A percentile compares a stretch with the other conserved stretches of the same genome.
Conservation (phyloP, 306 rosid genomes). For the barrel medic (Medicago truncatula) region DNA sequence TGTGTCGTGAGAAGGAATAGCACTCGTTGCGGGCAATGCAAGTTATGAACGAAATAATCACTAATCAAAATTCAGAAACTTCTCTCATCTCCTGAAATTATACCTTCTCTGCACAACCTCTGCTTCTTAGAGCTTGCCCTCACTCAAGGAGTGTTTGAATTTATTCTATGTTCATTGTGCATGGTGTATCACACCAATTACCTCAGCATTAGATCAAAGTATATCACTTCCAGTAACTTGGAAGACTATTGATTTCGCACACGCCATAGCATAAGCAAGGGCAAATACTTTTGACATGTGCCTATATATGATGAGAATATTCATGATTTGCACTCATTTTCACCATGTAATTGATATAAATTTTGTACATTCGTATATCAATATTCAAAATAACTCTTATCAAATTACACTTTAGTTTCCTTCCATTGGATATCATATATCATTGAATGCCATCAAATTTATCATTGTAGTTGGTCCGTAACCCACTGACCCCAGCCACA, state of each 20-base stretch:
- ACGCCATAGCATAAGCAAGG: background rate
- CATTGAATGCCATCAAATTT: background rate
- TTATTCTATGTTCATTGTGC: too few species aligned
- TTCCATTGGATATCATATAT: background rate
- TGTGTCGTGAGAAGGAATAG: too few species aligned
- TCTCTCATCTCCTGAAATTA: too few species aligned
- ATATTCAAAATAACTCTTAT: conserved; percentile 6
- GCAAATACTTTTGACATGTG: background rate
- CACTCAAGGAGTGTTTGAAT: too few species aligned
- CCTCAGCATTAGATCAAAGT: too few species aligned
- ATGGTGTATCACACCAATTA: too few species aligned
- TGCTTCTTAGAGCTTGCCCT: too few species aligned
- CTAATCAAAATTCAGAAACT: too few species aligned
- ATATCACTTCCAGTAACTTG: too few species aligned
- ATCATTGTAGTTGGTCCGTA: background rate
- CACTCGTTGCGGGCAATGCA: too few species aligned
- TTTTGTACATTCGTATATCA: background rate
- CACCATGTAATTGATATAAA: background rate
- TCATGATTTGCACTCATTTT: conserved; percentile 11
- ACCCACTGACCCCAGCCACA: conserved; percentile 9
- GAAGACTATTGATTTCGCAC: background rate
- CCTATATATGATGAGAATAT: background rate
- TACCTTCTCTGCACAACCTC: too few species aligned
- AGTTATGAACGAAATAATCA: too few species aligned
- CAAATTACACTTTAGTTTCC: conserved; percentile 16